These are phyloP conservation scores for Yamadazyma sp. DNA, from an alignment of 805 yeast species.

Conservation along the genomic window DNA sequence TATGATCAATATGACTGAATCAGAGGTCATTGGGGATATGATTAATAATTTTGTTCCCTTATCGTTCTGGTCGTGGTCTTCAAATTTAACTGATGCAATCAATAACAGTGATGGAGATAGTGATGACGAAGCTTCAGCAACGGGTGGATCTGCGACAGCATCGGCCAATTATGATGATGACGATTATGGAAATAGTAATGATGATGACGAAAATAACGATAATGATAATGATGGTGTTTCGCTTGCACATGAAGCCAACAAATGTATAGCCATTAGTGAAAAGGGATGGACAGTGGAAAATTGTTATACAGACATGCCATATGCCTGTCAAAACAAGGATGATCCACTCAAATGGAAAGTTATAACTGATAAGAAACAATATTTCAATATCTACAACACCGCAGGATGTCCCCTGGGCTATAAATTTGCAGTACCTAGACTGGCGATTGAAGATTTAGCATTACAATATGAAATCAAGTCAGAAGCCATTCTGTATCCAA, in stretches of 20 bases:
- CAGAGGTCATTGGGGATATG: constrained; percentile 20
- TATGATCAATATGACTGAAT: constrained; percentile 1
- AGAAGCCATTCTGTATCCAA: constrained; percentile 27
- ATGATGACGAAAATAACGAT: background rate
- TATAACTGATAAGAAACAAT: constrained; percentile 27
- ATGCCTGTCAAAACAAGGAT: constrained; percentile 51
- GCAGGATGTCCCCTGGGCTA: constrained; percentile 33
- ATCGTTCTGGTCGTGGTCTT: constrained; percentile 74
- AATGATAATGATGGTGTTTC: background rate
- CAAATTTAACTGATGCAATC: no score
- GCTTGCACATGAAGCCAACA: constrained; percentile 21
- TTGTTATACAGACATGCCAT: constrained; percentile 54
- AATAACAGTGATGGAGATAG: background rate
- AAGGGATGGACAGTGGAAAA: constrained; percentile 65
- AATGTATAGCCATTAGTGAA: constrained; percentile 39
- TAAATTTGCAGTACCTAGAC: constrained; percentile 30
- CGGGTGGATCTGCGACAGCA: background rate
- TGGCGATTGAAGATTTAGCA: constrained; percentile 33
- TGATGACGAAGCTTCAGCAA: background rate
- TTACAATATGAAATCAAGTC: constrained; percentile 25
- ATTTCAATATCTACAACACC: constrained; percentile 40
- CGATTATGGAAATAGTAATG: background rate
- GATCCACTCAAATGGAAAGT: constrained; percentile 45
- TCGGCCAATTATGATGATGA: background rate
- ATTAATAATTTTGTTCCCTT: constrained; percentile 24